Conservation (phyloP, 345 rosid genomes). For the Corchorus olitorius region DNA sequence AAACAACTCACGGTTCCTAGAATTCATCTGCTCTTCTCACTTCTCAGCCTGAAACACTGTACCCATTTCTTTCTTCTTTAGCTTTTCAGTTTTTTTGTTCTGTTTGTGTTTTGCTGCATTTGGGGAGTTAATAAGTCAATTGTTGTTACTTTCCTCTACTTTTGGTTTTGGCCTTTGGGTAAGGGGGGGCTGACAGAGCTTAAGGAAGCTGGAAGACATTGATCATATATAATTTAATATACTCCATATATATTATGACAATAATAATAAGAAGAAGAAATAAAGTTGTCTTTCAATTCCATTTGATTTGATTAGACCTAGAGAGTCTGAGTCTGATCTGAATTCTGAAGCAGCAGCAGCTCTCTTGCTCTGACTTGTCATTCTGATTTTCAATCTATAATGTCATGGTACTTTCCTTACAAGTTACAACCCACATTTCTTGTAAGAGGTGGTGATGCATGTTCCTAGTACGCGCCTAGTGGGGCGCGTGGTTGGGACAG, state of each 20-base stretch:
- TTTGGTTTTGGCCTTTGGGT: too few species aligned
- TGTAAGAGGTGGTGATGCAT: neutral
- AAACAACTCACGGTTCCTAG: too few species aligned
- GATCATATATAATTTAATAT: too few species aligned
- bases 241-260: too few species aligned
- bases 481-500: neutral
- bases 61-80: neutral
- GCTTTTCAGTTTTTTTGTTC: too few species aligned
- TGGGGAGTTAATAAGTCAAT: neutral
- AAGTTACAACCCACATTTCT: neutral
- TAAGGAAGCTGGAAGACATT: too few species aligned
- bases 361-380: neutral
- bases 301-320: conserved; percentile 18
- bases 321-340: too few species aligned
- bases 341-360: neutral
- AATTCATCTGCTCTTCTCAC: too few species aligned
- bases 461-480: neutral
- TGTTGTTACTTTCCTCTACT: neutral
- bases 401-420: neutral
- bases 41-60: neutral
- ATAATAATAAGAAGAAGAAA: neutral
- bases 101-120: too few species aligned
- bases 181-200: neutral
- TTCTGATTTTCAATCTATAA: neutral
- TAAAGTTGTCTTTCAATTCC: neutral